These are phyloP conservation scores for Colletotrichum sp. DNA, from an alignment of 2,329 filamentous ascomycete genomes.

Conservation along the genomic window DNA sequence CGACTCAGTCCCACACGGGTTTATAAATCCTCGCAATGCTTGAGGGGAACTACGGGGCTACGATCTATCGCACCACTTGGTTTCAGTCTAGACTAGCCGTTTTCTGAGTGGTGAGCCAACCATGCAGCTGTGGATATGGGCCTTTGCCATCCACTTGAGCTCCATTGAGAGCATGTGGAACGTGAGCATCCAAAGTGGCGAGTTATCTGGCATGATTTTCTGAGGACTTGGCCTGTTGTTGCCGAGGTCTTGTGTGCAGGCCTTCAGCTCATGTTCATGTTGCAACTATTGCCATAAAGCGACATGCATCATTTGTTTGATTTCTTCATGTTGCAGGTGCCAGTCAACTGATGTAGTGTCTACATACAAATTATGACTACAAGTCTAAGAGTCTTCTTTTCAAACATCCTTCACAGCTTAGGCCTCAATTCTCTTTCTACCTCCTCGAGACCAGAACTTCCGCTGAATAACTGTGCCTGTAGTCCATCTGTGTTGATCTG, in stretches of 20 bases:
- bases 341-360: not conserved
- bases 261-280: not conserved
- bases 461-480: constrained; percentile 21
- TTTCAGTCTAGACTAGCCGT: not conserved
- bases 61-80: not conserved
- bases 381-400: too few relatives aligned
- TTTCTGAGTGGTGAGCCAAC: not conserved
- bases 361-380: not conserved
- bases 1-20: constrained; percentile 5
- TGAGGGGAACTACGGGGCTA: not conserved
- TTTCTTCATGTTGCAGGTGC: accelerated
- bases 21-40: not conserved
- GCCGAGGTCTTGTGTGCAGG: not conserved
- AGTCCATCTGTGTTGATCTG: constrained; percentile 24
- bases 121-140: not conserved
- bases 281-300: not conserved
- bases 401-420: not conserved
- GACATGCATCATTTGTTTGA: not conserved
- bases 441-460: constrained; percentile 25
- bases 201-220: not conserved
- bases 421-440: constrained; percentile 15
- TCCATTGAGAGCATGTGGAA: not conserved
- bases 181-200: not conserved
- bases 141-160: not conserved
- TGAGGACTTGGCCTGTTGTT: not conserved